Evolutionary conservation across 345 rosid species (phyloP), one percentile per base, ranked within the genome.

Genomic region (Linum usitatissimum): DNA sequence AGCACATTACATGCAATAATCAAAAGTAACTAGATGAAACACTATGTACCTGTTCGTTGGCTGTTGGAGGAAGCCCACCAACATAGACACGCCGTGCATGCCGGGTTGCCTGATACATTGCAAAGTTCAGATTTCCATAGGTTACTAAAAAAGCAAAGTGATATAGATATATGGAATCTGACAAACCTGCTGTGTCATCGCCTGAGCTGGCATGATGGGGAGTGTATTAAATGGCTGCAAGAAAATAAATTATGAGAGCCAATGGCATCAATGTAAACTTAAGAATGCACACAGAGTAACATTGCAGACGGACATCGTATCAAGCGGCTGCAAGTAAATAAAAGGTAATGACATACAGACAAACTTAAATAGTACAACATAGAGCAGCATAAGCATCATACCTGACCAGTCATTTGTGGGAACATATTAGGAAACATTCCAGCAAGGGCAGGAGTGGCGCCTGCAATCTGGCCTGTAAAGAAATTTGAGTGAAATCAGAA

Each of bases 381-480:
- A 65, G 56, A 30, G 5, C 17, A 45, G 7, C 36, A 20, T 49
- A 59, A 31, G 54, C 17, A 40, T 57, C 36, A 66, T 79, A 90
- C 97, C 88, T 87, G 97, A 59, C 86, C 82, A 60, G 95, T 71
- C 39, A 74, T 80, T 65, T 86, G 70, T 21, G 92, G 72, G 48
- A 90, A 84, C 85, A 93, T 87, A 79, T 79, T 93, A 4, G 95
- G 79, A 66, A 93, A 86, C 84, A 88, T 85, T 73, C 96, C 99
- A 57, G 94, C 83, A 71, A 90, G 74, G 59, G 75, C 48, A 19
- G 93, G 84, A 75, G 55, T 70, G 18, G 91, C 56, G 53, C 84
- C 90, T 51, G 97, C 88, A 70, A 87, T 73, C 84, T 81, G 99
- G 68, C 85, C 99, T 86, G 86, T 75, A 70, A 69, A 36, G 40